A percentile compares a stretch with the other conserved stretches of the same genome.
Conservation (phyloP, 805 yeast genomes). For the Candida dajiaensis region DNA sequence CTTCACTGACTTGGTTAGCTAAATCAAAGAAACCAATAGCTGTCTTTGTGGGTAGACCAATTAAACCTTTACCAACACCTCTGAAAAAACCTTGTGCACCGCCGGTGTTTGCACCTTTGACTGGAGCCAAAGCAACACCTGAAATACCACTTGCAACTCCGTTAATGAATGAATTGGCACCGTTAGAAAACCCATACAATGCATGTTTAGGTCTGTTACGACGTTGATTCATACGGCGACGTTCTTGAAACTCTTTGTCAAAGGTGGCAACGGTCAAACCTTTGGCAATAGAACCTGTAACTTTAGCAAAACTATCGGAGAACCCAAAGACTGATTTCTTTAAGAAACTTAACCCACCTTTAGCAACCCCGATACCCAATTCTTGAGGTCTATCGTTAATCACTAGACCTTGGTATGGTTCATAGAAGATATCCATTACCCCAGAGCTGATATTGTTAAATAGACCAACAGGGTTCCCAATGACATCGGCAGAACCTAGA, state of each 20-base stretch:
- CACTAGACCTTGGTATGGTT: constrained; percentile 93
- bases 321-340: constrained; percentile 94
- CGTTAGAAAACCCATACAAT: constrained; percentile 73
- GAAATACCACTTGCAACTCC: constrained; percentile 82
- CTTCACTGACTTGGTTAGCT: constrained; percentile 90
- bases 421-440: constrained; percentile 92
- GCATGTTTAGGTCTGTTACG: constrained; percentile 83
- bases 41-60: constrained; percentile 94
- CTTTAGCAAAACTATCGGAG: constrained; percentile 87
- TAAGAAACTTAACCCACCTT: constrained; percentile 90
- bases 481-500: constrained; percentile 90
- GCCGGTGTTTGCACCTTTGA: constrained; percentile 80
- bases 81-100: constrained; percentile 91
- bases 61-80: constrained; percentile 91
- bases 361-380: constrained; percentile 89
- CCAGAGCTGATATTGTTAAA: constrained; percentile 93
- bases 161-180: constrained; percentile 85
- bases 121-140: constrained; percentile 88
- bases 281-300: constrained; percentile 91
- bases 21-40: constrained; percentile 92
- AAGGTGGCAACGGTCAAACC: constrained; percentile 88
- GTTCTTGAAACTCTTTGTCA: constrained; percentile 78
- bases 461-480: constrained; percentile 96
- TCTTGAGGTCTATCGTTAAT: constrained; percentile 96
- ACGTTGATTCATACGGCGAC: constrained; percentile 66